These are phyloP conservation scores for Aspergillus sp. DNA, from an alignment of 2,329 filamentous ascomycete genomes.

Conservation along the genomic window DNA sequence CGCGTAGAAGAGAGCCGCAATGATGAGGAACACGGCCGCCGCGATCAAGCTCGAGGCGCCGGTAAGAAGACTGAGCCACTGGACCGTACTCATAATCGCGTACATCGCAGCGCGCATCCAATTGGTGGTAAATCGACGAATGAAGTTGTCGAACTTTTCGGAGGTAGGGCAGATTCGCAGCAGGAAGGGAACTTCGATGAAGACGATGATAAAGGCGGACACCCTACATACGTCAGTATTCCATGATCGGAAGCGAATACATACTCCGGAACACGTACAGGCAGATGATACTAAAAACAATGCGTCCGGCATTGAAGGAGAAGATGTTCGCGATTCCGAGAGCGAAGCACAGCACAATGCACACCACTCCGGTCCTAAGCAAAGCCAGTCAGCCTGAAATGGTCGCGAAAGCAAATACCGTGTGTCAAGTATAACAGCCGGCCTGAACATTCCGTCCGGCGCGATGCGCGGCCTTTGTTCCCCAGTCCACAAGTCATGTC, in stretches of 20 bases:
- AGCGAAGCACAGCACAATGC: constrained; percentile 65
- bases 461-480: background rate
- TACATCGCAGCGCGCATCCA: constrained; percentile 95
- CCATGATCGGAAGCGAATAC: constrained; percentile 19
- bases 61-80: constrained; percentile 76
- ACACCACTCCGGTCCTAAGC: constrained; percentile 53
- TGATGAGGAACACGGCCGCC: constrained; percentile 74
- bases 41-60: constrained; percentile 74
- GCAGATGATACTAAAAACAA: constrained; percentile 60
- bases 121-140: constrained; percentile 91
- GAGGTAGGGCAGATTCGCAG: constrained; percentile 98
- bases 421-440: background rate
- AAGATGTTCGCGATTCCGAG: constrained; percentile 70
- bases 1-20: constrained; percentile 76
- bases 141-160: constrained; percentile 78
- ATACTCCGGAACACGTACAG: constrained; percentile 46
- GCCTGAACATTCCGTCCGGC: background rate
- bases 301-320: constrained; percentile 55
- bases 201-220: constrained; percentile 72
- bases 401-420: background rate
- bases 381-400: constrained; percentile 14
- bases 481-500: background rate
- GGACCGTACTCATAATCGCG: constrained; percentile 72
- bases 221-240: constrained; percentile 56
- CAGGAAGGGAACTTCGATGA: constrained; percentile 88